Evolutionary conservation across 805 yeast species (phyloP).

Genomic region (Candida corydali): DNA sequence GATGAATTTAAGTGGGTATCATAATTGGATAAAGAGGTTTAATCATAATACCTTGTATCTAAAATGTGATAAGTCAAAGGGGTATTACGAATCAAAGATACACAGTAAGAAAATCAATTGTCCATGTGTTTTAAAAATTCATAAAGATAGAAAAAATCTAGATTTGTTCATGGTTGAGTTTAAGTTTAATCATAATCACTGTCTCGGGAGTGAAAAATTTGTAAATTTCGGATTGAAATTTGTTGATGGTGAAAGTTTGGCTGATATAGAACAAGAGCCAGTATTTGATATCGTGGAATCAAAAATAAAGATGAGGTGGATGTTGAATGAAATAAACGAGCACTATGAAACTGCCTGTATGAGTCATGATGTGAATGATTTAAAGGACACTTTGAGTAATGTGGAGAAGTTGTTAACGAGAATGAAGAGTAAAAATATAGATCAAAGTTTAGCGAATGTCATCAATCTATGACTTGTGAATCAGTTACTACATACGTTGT

Average conservation of each 20-base stretch:
- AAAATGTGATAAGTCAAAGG: constrained; percentile 1
- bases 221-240: neutral
- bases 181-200: constrained; percentile 1
- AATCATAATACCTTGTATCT: neutral
- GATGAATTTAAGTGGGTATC: neutral
- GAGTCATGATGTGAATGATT: neutral
- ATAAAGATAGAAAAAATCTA: neutral
- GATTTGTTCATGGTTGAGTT: neutral
- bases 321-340: neutral
- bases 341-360: neutral
- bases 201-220: constrained; percentile 1
- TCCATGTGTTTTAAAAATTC: constrained; percentile 1
- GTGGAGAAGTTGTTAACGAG: neutral
- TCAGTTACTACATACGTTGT: too few species aligned
- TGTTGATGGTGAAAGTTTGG: neutral
- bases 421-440: neutral
- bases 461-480: neutral
- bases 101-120: neutral
- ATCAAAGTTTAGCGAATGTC: neutral
- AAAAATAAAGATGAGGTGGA: neutral
- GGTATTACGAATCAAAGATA: neutral
- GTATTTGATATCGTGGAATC: neutral
- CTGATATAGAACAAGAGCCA: neutral
- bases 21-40: neutral
- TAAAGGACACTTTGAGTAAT: neutral